Evolutionary conservation across 2,329 filamentous ascomycete species (phyloP), one percentile per base, ranked within the genome.

Genomic region (Dryadomyces quercus-mongolicae): DNA sequence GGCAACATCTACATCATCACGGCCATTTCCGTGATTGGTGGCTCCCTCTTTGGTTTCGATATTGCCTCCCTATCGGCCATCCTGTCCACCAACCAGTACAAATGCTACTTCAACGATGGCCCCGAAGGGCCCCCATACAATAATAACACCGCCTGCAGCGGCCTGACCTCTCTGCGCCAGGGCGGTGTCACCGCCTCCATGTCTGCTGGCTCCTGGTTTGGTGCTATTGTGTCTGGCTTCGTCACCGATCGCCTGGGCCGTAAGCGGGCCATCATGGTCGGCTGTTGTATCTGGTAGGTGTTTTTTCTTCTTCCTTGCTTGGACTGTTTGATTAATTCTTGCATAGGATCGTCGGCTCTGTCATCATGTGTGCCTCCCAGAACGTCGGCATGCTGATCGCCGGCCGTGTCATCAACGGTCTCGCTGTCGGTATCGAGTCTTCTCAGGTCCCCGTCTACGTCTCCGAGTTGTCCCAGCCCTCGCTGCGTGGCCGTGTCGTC

Each of bases 361-460:
- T 70, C 52, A 62, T 78, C 51, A 64, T 67, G 42, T 71, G 68
- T 54, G 74, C 74, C 31, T 63, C 73, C 1, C 68, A 73, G 49
- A 72, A 74, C 61, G 72, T 74, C 53, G 68, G 68, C 38, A 76
- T 76, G 85, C 73, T 89, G 21, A 77, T 84, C 49, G 80, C 78
- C 25, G 84, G 84, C 49, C 84, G 85, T 61, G 66, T 86, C 65
- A 80, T 89, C 70, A 86, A 86, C 68, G 85, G 85, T 56, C 65
- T 88, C 59, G 78, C 78, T 49, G 84, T 88, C 56, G 85, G 85
- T 59, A 86, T 88, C 64, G 84, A 80, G 66, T 86, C 82, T 22
- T 82, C 84, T 25, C 82, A 87, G 63, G 84, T 86, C 1, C 83
- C 82, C 0, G 82, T 86, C 55, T 87, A 86, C 65, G 80, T 86